Percentiles rank a stretch among this genome's conserved stretches.
phyloP scores from a whole-genome alignment of 2,329 filamentous ascomycete genomes.

The Cadophora gregata region DNA sequence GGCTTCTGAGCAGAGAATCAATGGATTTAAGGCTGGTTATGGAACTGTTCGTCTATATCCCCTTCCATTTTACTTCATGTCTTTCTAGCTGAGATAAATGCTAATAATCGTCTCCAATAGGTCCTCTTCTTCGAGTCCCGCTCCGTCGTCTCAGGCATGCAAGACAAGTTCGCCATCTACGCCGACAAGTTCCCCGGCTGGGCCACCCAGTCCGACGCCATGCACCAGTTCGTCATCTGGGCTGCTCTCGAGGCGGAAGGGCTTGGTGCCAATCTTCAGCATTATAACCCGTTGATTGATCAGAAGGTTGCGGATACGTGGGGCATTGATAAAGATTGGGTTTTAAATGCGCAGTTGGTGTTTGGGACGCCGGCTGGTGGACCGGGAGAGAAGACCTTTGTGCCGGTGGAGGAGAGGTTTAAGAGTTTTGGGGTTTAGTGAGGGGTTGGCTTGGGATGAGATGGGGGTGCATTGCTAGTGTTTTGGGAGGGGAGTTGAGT shows the following conservation, averaged over 20 bases:
- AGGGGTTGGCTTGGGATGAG: too few species aligned
- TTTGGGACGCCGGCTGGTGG: conserved; percentile 70
- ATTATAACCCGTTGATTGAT: conserved; percentile 90
- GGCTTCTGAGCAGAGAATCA: conserved; percentile 36
- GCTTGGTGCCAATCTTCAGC: conserved; percentile 87
- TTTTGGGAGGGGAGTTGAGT: neutral
- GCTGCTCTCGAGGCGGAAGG: conserved; percentile 82
- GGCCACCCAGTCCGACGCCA: conserved; percentile 78
- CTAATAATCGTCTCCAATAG: conserved; percentile 44
- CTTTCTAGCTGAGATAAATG: neutral
- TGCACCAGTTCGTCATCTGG: conserved; percentile 84
- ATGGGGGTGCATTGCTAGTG: neutral
- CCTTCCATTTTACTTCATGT: conserved; percentile 4
- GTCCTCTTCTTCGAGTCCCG: conserved; percentile 88
- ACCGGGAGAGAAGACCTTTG: conserved; percentile 67
- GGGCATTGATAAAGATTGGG: conserved; percentile 75
- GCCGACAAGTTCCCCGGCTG: conserved; percentile 81
- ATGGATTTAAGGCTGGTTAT: conserved; percentile 72
- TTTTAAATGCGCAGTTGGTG: conserved; percentile 81
- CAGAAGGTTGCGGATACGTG: conserved; percentile 70
- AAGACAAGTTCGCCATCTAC: conserved; percentile 74
- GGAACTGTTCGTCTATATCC: conserved; percentile 69
- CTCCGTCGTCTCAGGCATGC: conserved; percentile 66
- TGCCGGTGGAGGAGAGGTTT: conserved; percentile 65
- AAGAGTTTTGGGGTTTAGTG: conserved; percentile 61